These are phyloP conservation scores for Monilinia laxa DNA, from an alignment of 2,329 filamentous ascomycete genomes.

Conservation along the genomic window DNA sequence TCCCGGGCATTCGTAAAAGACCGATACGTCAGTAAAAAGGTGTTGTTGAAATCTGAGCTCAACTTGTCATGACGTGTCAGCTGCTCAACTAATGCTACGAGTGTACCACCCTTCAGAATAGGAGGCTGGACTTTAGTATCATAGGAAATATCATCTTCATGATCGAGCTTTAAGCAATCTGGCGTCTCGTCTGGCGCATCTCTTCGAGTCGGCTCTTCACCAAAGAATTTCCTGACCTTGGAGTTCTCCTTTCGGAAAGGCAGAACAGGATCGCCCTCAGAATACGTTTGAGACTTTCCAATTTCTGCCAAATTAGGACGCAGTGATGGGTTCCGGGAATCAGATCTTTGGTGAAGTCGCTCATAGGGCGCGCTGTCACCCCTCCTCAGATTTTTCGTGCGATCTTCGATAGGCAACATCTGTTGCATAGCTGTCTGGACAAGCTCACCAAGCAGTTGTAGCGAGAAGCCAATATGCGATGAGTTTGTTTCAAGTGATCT, in stretches of 20 bases:
- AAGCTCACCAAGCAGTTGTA: conserved; percentile 84
- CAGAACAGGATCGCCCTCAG: conserved; percentile 50
- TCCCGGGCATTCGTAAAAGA: conserved; percentile 91
- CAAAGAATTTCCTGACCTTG: conserved; percentile 66
- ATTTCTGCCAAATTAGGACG: conserved; percentile 36
- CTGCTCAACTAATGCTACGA: conserved; percentile 88
- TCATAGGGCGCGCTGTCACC: conserved; percentile 58
- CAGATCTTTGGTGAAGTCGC: conserved; percentile 54
- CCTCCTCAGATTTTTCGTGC: conserved; percentile 54
- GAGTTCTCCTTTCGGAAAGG: conserved; percentile 60
- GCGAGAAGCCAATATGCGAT: conserved; percentile 81
- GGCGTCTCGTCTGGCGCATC: conserved; percentile 69
- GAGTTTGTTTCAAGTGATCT: conserved; percentile 83
- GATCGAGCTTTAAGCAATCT: conserved; percentile 80
- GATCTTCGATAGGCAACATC: conserved; percentile 37
- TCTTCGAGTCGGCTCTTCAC: conserved; percentile 54
- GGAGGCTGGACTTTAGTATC: conserved; percentile 76
- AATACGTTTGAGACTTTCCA: conserved; percentile 58
- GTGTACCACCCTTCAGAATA: conserved; percentile 81
- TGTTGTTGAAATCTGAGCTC: conserved; percentile 94
- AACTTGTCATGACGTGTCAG: conserved; percentile 93
- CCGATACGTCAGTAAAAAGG: conserved; percentile 92
- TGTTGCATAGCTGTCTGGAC: conserved; percentile 58
- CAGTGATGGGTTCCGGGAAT: conserved; percentile 47
- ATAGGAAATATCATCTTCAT: conserved; percentile 86